phyloP scores from a whole-genome alignment of 1,284 basidiomycete species.

The Pseudozyma tsukubaensis region DNA sequence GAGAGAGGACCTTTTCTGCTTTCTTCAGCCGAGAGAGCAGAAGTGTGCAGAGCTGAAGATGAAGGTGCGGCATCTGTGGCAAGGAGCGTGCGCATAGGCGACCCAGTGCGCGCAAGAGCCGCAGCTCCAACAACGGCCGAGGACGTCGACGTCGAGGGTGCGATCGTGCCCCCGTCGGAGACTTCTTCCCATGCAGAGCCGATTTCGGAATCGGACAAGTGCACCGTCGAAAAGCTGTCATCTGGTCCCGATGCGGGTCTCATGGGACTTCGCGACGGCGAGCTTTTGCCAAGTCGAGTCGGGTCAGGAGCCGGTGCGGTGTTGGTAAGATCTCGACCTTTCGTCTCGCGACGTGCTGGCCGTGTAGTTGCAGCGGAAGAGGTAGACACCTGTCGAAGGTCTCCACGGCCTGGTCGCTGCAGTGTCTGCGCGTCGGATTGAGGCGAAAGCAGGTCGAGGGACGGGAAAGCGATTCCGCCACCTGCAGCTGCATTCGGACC shows the following conservation, averaged over 20 bases:
- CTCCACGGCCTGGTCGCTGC: conserved; percentile 23
- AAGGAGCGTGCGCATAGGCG: conserved; percentile 11
- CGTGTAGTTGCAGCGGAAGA: conserved; percentile 42
- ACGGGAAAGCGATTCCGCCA: conserved; percentile 41
- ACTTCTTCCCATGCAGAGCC: conserved; percentile 53
- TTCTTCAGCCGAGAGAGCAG: background rate
- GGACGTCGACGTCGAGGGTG: conserved; percentile 15
- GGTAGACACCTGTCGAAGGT: conserved; percentile 33
- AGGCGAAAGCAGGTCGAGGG: conserved; percentile 33
- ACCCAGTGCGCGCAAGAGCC: conserved; percentile 9
- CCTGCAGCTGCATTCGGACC: conserved; percentile 1
- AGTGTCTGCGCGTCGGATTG: conserved; percentile 15
- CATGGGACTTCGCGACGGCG: conserved; percentile 15
- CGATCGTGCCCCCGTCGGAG: conserved; percentile 52
- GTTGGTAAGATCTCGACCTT: conserved; percentile 14
- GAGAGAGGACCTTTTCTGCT: background rate
- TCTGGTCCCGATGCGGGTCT: conserved; percentile 15
- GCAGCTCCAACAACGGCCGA: background rate
- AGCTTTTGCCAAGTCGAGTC: background rate
- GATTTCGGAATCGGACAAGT: conserved; percentile 40
- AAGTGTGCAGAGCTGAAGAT: too few species aligned
- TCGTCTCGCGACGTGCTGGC: conserved; percentile 7
- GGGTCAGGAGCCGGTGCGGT: background rate
- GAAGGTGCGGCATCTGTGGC: too few species aligned
- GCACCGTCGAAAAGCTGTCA: conserved; percentile 44